Base-by-base conservation (phyloP, 1,139 yeast species). In the Saccharomyces hybrid region DNA sequence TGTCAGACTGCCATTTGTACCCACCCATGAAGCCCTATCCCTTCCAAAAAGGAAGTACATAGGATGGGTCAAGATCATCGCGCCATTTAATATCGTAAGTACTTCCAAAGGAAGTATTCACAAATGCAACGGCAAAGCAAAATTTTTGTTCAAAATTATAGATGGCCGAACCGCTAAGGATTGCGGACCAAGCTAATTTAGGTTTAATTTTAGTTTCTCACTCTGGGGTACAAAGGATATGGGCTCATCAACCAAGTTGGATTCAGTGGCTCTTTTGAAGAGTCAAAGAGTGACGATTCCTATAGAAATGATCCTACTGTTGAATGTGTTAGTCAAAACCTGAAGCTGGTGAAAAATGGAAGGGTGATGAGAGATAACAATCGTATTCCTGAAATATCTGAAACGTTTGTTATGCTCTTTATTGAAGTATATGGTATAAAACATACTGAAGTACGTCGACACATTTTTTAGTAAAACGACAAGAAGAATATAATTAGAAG, bases 1-100 rank as follows among this genome's bases (percentile, higher is more conserved):
- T 89, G 97, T 90, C 97, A 89, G 97, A 90, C 96, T 86, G 95
- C 96, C 97, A 82, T 90, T 84, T n/a, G n/a, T n/a, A n/a, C n/a
- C n/a, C n/a, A n/a, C n/a, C n/a, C n/a, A n/a, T n/a, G n/a, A n/a
- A n/a, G n/a, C n/a, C n/a, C n/a, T n/a, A n/a, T n/a, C n/a, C n/a
- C n/a, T n/a, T n/a, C n/a, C n/a, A n/a, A n/a, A n/a, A n/a, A n/a
- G n/a, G n/a, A n/a, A n/a, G n/a, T n/a, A n/a, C n/a, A n/a, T n/a
- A n/a, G n/a, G n/a, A n/a, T n/a, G n/a, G n/a, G n/a, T 86, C 83
- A 89, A 91, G 97, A 91, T 91, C 97, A 91, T 91, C 96, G 97
- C 97, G 89, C 96, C 95, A 85, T 80, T 82, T 69, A 68, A 55
- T 50, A 60, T 38, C 44, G 52, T 41, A 54, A 9, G 31, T 9